Base-by-base conservation (phyloP, 192 early-diverging fungal species). In the Coemansia asiatica region DNA sequence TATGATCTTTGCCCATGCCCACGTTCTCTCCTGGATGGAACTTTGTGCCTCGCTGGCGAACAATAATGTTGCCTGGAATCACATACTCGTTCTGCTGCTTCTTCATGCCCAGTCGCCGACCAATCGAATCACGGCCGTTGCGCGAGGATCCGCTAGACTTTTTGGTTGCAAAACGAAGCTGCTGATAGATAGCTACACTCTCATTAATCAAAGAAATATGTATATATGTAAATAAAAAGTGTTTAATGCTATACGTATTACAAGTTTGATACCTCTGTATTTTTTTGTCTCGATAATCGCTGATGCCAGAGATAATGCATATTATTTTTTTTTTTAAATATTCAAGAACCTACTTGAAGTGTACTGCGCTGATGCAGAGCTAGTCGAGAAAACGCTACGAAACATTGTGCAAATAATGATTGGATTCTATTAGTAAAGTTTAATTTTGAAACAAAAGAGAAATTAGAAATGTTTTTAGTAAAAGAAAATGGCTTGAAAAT, bases 21-120 rank as follows among this genome's bases (percentile, higher is more conserved):
- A 90, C 91, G 65, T 93, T 86, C 65, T 91, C 89, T 16, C 91
- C 91, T 9, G 91, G 87, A 56, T 89, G 87, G 66, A 91, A 91
- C 63, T 85, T 81, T 54, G 89, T 91, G 6, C 91, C 91, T 56
- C 89, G 79, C 68, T 93, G 91, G 66, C 91, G 87, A 46, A 91
- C 87, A 67, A 93, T 88, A 58, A 93, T 91, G 69, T 91, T 89
- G 28, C 91, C 91, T 1, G 89, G 83, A 44, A 89, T 79, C 22
- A 91, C 91, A 38, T 79, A 81, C 71, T 93, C 86, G 56, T 83
- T 86, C 54, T 75, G 71, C 70, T 69, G 67, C 56, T 88, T 88
- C 83, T 93, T 93, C 64, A 91, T 85, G 27, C 91, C 90, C 29
- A 93, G 79, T 59, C 89, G 84, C 70, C 87, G 85, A 84, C 90